Evolutionary conservation across 768 basidiomycete genomes (phyloP), one percentile per base, ranked within the genome.

Genomic region (Psilocybe cubensis): DNA sequence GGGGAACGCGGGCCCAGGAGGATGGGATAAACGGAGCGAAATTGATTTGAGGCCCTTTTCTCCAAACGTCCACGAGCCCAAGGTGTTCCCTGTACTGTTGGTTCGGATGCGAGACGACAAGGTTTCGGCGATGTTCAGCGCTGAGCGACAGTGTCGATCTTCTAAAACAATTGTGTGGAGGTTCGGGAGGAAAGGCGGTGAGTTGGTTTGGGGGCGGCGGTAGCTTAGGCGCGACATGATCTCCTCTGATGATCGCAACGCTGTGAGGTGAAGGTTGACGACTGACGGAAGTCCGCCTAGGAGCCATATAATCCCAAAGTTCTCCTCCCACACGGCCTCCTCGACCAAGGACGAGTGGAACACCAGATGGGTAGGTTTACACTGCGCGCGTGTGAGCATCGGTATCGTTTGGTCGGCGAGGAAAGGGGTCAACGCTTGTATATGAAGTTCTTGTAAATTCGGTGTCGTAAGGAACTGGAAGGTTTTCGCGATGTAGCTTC

Each of bases 401-500:
- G 56, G 48, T 21, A 65, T 25, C 18, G 60, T 63, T 35, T 44
- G 59, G 38, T 65, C 58, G 8, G 65, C 47, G 27, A 43, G 46
- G 28, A 64, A 64, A 8, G 57, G 47, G 23, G 61, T 66, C 2
- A 54, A 45, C 2, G 66, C 61, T 25, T 61, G 52, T 38, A 70
- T 58, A 33, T 52, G 28, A 3, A 68, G 56, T 9, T 55, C 42
- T 18, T 59, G 50, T 11, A 70, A 50, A 4, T 61, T 61, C 0
- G 68, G 68, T 11, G 60, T 60, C n/a, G 63, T 65, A 40, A 70
- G 41, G 43, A 65, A 66, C 25, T 65, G 62, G 52, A 62, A 66
- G 11, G 63, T 63, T 42, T 63, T 59, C 4, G 66, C 52, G 18
- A 66, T 62, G 20, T 68, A 67, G 46, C 60, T 64, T 2, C 66